A percentile compares a stretch with the other conserved stretches of the same genome.
phyloP scores from a whole-genome alignment of 2,329 filamentous ascomycete species.

The Sporothrix luriei region DNA sequence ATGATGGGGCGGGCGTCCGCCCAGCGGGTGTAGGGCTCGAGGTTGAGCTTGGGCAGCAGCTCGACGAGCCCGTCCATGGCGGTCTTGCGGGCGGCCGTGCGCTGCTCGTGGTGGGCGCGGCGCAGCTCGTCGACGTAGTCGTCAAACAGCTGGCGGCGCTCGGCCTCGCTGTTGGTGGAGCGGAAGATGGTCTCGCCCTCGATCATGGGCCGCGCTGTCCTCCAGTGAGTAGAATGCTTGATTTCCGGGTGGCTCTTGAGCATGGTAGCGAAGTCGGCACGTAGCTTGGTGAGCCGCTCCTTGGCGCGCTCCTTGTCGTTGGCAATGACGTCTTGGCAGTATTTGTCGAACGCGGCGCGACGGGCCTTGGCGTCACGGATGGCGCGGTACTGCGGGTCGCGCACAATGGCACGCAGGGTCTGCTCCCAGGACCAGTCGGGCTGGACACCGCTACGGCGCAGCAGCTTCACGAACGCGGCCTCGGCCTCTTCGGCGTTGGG shows the following conservation, averaged over 20 bases:
- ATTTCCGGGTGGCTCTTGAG: constrained; percentile 95
- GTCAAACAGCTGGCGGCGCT: constrained; percentile 87
- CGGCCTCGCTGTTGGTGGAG: constrained; percentile 82
- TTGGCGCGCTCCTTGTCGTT: constrained; percentile 95
- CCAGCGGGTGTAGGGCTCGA: constrained; percentile 96
- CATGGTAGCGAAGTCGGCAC: constrained; percentile 94
- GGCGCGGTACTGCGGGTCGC: constrained; percentile 88
- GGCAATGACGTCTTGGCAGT: constrained; percentile 81
- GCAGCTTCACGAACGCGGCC: constrained; percentile 86
- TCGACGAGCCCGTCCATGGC: constrained; percentile 82
- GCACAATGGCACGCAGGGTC: constrained; percentile 80
- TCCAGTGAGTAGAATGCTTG: constrained; percentile 95
- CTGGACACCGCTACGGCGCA: constrained; percentile 82
- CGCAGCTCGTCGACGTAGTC: constrained; percentile 88
- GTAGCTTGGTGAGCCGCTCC: constrained; percentile 87
- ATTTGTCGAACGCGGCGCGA: constrained; percentile 91
- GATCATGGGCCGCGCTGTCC: constrained; percentile 89
- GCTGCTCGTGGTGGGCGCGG: constrained; percentile 75
- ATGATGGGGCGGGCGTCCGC: constrained; percentile 83
- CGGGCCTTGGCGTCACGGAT: constrained; percentile 91
- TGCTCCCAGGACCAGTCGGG: constrained; percentile 93
- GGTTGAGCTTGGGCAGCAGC: constrained; percentile 74
- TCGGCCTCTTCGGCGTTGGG: constrained; percentile 83
- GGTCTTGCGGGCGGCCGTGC: constrained; percentile 70
- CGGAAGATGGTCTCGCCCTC: constrained; percentile 95